These are phyloP conservation scores for Melocanna baccifera DNA, from an alignment of 176 grass and related monocot species.

Conservation along the genomic window DNA sequence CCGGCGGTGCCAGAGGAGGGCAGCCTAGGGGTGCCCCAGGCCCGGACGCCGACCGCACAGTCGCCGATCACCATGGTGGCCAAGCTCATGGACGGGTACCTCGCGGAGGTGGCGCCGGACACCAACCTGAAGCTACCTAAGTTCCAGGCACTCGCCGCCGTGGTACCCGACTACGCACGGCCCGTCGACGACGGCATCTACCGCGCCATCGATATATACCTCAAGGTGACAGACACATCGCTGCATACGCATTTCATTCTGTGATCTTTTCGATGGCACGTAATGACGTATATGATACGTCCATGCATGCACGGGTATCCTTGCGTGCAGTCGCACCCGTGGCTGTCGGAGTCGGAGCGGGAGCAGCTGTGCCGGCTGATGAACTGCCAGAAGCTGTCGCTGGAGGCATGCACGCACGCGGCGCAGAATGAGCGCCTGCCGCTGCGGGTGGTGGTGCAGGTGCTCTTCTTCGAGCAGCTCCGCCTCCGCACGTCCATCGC, in stretches of 20 bases:
- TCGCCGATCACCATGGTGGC: constrained; percentile 63
- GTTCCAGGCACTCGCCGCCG: constrained; percentile 73
- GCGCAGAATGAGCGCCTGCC: constrained; percentile 77
- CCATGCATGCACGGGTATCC: neutral
- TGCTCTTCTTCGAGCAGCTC: constrained; percentile 87
- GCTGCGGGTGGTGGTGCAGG: constrained; percentile 72
- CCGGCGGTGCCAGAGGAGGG: constrained; percentile 44
- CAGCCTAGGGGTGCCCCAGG: constrained; percentile 16
- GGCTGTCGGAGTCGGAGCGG: constrained; percentile 64
- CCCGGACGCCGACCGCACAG: constrained; percentile 35
- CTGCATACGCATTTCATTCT: neutral
- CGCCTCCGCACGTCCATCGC: constrained; percentile 73
- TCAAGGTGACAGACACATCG: constrained; percentile 53
- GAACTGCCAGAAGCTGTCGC: constrained; percentile 75
- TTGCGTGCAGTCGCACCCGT: constrained; percentile 54
- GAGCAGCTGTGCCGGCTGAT: constrained; percentile 79
- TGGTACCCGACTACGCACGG: constrained; percentile 67
- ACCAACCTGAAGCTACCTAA: constrained; percentile 74
- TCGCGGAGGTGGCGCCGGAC: constrained; percentile 71
- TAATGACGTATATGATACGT: neutral
- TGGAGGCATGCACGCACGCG: constrained; percentile 72
- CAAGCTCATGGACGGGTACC: constrained; percentile 80
- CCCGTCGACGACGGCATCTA: constrained; percentile 72
- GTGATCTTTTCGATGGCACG: neutral
- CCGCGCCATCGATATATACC: constrained; percentile 70